A percentile compares a stretch with the other conserved stretches of the same genome.
Evolutionary conservation across 73 alveolate species (phyloP).

Genomic region (Symbiodinium pilosum): DNA sequence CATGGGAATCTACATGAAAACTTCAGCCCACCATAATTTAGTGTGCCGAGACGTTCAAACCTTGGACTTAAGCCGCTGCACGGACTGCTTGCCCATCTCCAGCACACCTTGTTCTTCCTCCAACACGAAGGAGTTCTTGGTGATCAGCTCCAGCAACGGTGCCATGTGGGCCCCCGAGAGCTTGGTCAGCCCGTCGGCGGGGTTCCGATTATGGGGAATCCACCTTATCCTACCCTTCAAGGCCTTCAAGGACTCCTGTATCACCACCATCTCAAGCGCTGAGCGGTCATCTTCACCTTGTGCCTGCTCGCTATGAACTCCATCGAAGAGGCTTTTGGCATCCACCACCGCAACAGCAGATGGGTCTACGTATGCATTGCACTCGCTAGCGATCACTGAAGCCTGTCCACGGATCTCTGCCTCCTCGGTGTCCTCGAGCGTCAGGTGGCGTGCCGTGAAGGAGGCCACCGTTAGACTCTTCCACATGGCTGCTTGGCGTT

Average conservation of each 20-base stretch:
- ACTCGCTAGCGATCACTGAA: neutral
- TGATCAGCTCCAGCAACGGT: neutral
- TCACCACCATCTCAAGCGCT: neutral
- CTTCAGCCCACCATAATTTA: neutral
- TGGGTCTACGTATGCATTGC: neutral
- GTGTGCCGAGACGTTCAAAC: neutral
- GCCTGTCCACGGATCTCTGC: constrained; percentile 1
- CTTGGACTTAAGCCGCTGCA: neutral
- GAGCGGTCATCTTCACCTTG: constrained; percentile 1
- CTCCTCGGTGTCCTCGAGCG: neutral
- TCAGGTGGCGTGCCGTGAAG: neutral
- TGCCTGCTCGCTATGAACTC: neutral
- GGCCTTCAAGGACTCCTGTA: neutral
- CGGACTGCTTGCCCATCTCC: neutral
- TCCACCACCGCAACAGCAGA: neutral
- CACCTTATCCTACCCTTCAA: neutral
- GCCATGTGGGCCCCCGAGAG: neutral
- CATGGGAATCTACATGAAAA: too few relatives aligned
- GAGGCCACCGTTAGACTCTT: neutral
- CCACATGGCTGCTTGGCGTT: constrained; percentile 19
- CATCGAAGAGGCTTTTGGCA: constrained; percentile 3
- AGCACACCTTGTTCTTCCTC: neutral
- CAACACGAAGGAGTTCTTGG: neutral
- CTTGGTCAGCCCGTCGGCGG: neutral
- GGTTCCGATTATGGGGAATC: neutral